These are phyloP conservation scores for Camelina neglecta DNA, from an alignment of 345 rosid genomes.

Conservation along the genomic window DNA sequence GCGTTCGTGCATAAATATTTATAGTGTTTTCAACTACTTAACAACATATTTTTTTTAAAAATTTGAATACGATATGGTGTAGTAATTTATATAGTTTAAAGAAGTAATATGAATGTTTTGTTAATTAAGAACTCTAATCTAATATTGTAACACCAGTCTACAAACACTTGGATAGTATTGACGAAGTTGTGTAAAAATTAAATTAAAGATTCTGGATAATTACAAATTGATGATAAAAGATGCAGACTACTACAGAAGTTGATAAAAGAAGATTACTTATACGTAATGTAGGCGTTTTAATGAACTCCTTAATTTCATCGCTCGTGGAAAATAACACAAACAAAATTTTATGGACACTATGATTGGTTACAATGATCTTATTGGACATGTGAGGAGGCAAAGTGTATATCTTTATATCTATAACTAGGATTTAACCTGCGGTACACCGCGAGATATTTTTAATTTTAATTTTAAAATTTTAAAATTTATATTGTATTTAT, in stretches of 20 bases:
- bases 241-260: not conserved
- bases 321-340: conserved; percentile 29
- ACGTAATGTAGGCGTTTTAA: conserved; percentile 43
- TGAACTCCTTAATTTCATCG: conserved; percentile 30
- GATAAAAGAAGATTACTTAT: conserved; percentile 35
- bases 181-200: not conserved
- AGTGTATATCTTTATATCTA: conserved; percentile 23
- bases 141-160: no score
- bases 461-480: no score
- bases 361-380: conserved; percentile 40
- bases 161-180: not conserved
- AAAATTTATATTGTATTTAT: no score
- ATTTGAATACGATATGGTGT: no score
- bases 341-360: conserved; percentile 33
- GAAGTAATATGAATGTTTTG: no score
- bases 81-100: no score
- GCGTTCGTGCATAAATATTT: no score
- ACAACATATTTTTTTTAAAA: no score
- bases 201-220: conserved; percentile 17
- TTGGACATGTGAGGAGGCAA: conserved; percentile 37
- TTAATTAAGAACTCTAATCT: no score
- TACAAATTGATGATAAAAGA: conserved; percentile 20
- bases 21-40: no score
- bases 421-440: no score
- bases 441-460: no score